phyloP scores from a whole-genome alignment of 257 asterid species.

The Solanum piurae region DNA sequence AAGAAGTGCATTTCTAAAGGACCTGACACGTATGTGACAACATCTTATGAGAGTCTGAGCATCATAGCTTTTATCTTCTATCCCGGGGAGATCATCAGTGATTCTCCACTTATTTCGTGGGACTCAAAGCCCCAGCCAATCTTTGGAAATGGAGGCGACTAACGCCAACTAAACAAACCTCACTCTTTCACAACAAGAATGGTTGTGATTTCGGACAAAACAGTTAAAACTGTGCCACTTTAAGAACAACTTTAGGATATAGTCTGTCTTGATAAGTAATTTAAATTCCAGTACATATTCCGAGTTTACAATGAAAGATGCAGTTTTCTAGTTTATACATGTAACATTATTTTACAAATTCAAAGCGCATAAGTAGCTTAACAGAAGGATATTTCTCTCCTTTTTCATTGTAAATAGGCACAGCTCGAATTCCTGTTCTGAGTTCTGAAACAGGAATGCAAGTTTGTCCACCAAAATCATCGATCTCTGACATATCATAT shows the following conservation, averaged over 20 bases:
- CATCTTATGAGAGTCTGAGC: not conserved
- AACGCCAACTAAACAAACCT: not conserved
- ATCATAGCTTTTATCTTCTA: not conserved
- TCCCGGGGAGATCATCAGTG: not conserved
- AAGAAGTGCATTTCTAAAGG: not conserved
- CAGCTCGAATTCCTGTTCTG: slow-evolving; percentile 56
- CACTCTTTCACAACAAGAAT: not conserved
- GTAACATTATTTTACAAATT: slow-evolving; percentile 20
- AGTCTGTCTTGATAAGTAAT: not conserved
- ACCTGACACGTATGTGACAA: not conserved
- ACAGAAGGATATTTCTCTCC: slow-evolving; percentile 71
- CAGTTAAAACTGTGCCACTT: not conserved
- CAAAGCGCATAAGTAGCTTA: slow-evolving; percentile 44
- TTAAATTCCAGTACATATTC: not conserved
- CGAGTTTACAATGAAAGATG: not conserved
- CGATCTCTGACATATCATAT: slow-evolving; percentile 56
- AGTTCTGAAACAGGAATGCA: slow-evolving; percentile 73
- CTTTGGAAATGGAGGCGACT: not conserved
- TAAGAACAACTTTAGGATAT: not conserved
- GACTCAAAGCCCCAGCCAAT: not conserved
- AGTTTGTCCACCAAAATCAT: slow-evolving; percentile 88
- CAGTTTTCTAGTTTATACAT: not conserved
- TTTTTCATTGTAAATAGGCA: slow-evolving; percentile 41
- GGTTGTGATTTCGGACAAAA: not conserved
- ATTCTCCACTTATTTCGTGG: not conserved